These are phyloP conservation scores for Geotrichum reessii DNA, from an alignment of 1,139 yeast species.

Conservation along the genomic window DNA sequence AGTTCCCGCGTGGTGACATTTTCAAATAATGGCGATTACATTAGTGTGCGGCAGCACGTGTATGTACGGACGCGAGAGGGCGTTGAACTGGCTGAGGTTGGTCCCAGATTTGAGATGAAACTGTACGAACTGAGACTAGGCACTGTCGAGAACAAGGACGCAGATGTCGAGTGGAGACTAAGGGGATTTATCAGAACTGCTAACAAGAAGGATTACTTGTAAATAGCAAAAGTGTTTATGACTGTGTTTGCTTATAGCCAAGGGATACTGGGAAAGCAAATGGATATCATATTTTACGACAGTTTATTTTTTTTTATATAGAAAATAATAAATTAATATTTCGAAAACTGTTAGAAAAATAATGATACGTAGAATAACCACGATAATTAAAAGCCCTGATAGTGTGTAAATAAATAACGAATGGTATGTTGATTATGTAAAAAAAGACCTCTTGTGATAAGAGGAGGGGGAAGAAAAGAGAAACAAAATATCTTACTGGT, in stretches of 20 bases:
- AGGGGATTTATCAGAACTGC: constrained; percentile 93
- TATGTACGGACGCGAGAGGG: constrained; percentile 80
- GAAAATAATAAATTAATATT: not conserved
- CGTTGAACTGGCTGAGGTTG: constrained; percentile 91
- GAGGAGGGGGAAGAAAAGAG: not conserved
- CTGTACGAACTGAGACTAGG: constrained; percentile 83
- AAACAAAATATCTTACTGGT: not conserved
- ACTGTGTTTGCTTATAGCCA: not conserved
- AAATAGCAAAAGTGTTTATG: not conserved
- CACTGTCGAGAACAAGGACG: constrained; percentile 88
- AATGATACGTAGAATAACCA: not conserved
- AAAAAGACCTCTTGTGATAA: not conserved
- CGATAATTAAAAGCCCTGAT: not conserved
- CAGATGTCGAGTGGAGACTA: constrained; percentile 96
- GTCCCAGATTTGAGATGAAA: constrained; percentile 98
- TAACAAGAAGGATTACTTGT: constrained; percentile 81
- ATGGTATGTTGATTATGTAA: not conserved
- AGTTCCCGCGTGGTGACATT: constrained; percentile 85
- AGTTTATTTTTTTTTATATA: not conserved
- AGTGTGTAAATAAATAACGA: not conserved
- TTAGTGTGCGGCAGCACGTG: constrained; percentile 90
- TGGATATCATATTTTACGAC: not conserved
- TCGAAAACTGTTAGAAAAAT: not conserved
- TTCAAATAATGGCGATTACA: constrained; percentile 83
- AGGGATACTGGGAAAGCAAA: not conserved